phyloP scores from a whole-genome alignment of 2,329 filamentous ascomycete genomes.

The Phoma herbarum region DNA sequence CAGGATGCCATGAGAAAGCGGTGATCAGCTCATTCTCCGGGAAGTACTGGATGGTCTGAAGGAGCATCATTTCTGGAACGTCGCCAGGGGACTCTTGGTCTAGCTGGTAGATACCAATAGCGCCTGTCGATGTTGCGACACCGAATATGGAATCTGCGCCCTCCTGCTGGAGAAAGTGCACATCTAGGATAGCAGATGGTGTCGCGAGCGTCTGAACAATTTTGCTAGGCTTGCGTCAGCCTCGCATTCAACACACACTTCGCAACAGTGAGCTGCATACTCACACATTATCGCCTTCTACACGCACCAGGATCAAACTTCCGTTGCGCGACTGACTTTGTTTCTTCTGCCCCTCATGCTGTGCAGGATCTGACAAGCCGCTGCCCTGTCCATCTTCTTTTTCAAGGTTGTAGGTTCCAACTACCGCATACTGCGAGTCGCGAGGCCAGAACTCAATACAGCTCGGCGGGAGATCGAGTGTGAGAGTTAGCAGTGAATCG shows the following conservation, averaged over 20 bases:
- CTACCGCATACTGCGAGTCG: constrained; percentile 71
- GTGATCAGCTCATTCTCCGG: constrained; percentile 71
- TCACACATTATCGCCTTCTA: constrained; percentile 66
- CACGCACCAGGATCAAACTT: constrained; percentile 72
- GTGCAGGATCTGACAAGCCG: constrained; percentile 29
- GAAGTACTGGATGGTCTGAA: constrained; percentile 60
- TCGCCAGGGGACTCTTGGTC: constrained; percentile 19
- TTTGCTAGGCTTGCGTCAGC: constrained; percentile 23
- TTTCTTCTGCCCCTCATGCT: constrained; percentile 41
- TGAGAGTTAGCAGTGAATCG: constrained; percentile 59
- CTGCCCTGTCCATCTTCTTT: constrained; percentile 49
- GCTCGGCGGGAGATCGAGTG: constrained; percentile 74
- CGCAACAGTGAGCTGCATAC: constrained; percentile 36
- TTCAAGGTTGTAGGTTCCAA: constrained; percentile 86
- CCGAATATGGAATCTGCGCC: constrained; percentile 64
- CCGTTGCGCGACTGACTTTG: constrained; percentile 73
- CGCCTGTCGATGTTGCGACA: constrained; percentile 79
- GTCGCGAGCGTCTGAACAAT: constrained; percentile 68
- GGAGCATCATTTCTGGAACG: constrained; percentile 28
- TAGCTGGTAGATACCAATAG: constrained; percentile 71
- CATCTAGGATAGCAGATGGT: constrained; percentile 80
- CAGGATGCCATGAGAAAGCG: constrained; percentile 77
- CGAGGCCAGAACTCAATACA: constrained; percentile 78
- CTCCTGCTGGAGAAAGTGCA: constrained; percentile 73
- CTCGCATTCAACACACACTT: not conserved